phyloP scores from a whole-genome alignment of 1,139 yeast genomes.

The Kazachstania sp. region DNA sequence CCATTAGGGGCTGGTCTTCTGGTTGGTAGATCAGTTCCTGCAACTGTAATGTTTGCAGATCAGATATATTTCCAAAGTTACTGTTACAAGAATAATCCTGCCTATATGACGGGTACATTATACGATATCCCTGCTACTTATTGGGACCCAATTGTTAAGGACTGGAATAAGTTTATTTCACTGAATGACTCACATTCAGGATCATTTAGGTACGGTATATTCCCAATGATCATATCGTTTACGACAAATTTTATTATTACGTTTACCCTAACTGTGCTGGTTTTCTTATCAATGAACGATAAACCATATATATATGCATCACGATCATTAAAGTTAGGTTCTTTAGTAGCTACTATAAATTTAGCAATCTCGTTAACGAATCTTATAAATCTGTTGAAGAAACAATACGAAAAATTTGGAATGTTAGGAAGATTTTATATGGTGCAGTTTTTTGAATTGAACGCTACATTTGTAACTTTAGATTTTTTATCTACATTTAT shows the following conservation, averaged over 20 bases:
- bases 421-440: conserved; percentile 47
- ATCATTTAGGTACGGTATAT: conserved; percentile 47
- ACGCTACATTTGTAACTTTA: conserved; percentile 47
- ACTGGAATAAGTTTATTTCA: conserved; percentile 26
- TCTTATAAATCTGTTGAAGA: conserved; percentile 38
- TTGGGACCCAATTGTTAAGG: conserved; percentile 14
- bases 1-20: conserved; percentile 22
- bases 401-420: conserved; percentile 47
- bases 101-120: conserved; percentile 29
- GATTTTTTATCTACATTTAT: conserved; percentile 55
- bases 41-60: conserved; percentile 13
- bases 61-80: conserved; percentile 16
- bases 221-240: conserved; percentile 52
- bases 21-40: conserved; percentile 12
- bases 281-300: conserved; percentile 43
- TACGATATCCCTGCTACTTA: conserved; percentile 16
- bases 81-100: conserved; percentile 27
- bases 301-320: conserved; percentile 31
- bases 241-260: conserved; percentile 60
- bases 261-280: conserved; percentile 54
- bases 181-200: conserved; percentile 29
- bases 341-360: conserved; percentile 46
- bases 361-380: conserved; percentile 44
- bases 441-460: conserved; percentile 39
- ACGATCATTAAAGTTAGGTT: conserved; percentile 39